Base-by-base conservation (phyloP, 768 basidiomycete species). In the Omphalotus guepiniiformis region DNA sequence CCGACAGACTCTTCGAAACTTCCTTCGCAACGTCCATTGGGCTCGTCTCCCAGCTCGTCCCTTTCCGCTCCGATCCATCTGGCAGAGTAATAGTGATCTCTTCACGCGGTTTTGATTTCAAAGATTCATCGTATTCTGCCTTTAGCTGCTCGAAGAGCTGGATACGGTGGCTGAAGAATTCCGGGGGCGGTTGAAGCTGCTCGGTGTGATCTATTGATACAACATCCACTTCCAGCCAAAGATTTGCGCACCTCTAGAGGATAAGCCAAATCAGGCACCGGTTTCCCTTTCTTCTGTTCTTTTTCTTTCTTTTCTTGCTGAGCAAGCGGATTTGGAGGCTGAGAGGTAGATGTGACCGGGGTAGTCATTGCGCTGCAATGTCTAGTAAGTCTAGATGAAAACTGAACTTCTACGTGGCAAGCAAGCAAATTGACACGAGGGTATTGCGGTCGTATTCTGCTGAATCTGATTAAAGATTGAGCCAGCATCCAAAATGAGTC, bases 11-110 rank as follows among this genome's bases (percentile, higher is more conserved):
- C 66, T 91, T 89, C 13, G 88, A 86, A 39, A 99, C 74, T 56
- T 82, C 83, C 62, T 89, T 88, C 37, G 95, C 94, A 50, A 99
- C 69, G 58, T 88, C 82, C 81, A 97, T 79, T 1, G 96, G 96
- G 47, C 79, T 87, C 16, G 95, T 97, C 72, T 96, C 90, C 92
- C 92, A 99, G 64, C 89, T 86, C 50, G 72, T 92, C 16, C 81
- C 95, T 51, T 87, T 80, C 43, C 89, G 80, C 57, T 85, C 77
- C 6, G 86, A 82, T 13, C 94, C 93, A 72, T 97, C 90, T 4
- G 82, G 86, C 53, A 99, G 65, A 3, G 89, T 93, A 59, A 99
- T 71, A 2, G 70, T 74, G 57, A 98, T 95, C 39, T 86, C 82
- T 53, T 88, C 81, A 30, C 91, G 80, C 6, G 90, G 84, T 72